phyloP scores from a whole-genome alignment of 768 basidiomycete genomes.

The Leccinum olivaceopallidum region DNA sequence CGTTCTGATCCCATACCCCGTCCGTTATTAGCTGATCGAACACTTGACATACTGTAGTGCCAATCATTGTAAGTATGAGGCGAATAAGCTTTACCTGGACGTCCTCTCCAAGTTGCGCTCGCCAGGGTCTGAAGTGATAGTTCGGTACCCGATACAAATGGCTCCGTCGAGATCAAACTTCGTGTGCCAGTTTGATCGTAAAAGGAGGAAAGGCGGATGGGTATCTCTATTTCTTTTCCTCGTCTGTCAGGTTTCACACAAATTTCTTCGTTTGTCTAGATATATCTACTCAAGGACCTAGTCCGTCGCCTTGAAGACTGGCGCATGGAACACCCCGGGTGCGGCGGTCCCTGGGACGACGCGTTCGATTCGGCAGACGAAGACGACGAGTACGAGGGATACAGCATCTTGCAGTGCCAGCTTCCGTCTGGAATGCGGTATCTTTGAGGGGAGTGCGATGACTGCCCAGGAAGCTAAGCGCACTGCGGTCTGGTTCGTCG shows the following conservation, averaged over 20 bases:
- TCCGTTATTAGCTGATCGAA: neutral
- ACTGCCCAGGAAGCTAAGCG: neutral
- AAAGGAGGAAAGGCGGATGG: neutral
- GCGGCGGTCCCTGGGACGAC: slow-evolving; percentile 18
- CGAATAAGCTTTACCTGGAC: slow-evolving; percentile 18
- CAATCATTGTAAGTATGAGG: slow-evolving; percentile 10
- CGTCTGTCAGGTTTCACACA: neutral
- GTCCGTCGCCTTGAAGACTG: slow-evolving; percentile 11
- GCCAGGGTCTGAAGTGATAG: slow-evolving; percentile 25
- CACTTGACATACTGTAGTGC: slow-evolving; percentile 10
- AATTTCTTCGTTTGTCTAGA: neutral
- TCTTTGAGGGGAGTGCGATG: neutral
- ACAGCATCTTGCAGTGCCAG: slow-evolving; percentile 5
- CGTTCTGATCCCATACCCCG: neutral
- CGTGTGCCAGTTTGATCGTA: slow-evolving; percentile 12
- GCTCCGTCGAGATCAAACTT: slow-evolving; percentile 18
- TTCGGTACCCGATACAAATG: slow-evolving; percentile 19
- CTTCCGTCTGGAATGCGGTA: neutral
- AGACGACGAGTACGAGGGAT: slow-evolving; percentile 3
- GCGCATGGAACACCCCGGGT: slow-evolving; percentile 14
- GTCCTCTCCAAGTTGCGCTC: slow-evolving; percentile 15
- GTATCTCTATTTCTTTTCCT: slow-evolving; percentile 5
- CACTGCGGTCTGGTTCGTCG: neutral
- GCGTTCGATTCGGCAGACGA: slow-evolving; percentile 12
- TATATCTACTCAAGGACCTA: slow-evolving; percentile 10